Evolutionary conservation across 306 rosid species (phyloP), one percentile per base, ranked within the genome.

Genomic region (Elaeagnus macrophylla): DNA sequence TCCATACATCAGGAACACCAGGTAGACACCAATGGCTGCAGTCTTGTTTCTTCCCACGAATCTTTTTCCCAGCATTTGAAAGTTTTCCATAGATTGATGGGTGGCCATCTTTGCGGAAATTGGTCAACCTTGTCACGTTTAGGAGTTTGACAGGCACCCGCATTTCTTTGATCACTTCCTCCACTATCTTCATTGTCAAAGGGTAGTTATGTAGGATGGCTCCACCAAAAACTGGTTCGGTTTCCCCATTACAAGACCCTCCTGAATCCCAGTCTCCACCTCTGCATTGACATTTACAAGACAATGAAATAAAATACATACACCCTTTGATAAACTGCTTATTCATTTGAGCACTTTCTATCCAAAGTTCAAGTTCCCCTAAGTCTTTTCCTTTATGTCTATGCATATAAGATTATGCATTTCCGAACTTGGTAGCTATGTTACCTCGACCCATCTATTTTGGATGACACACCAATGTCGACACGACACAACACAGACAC

Each of bases 191-290:
- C 96, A 88, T 93, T 85, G 87, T 84, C 74, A 73, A 56, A 7
- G 99, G 96, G 76, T 82, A 91, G 83, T 66, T 77, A 43, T 84
- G 14, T 37, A 91, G 70, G 66, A 88, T 81, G 61, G 96, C 57
- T 8, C 99, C 96, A 37, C 40, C 59, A 6, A 82, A 68, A 60
- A 62, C 85, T 6, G 99, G 99, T 46, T 79, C 67, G 0, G 79
- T 87, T 70, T 93, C 95, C 12, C 99, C 96, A n/a, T 78, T 66
- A 72, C 99, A 93, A 10, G 96, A 82, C 47, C 99, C 99, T 1
- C 99, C 99, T 42, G 99, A 84, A 72, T 84, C 96, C 99, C 99
- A 93, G 49, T 93, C 95, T 56, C 95, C 99, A 53, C 96, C 99
- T 67, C 96, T 87, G 84, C 63, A 39, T 40, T 38, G 67, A 71